Conservation (phyloP, 352 stramenopile species). For the Pythium volutum region DNA sequence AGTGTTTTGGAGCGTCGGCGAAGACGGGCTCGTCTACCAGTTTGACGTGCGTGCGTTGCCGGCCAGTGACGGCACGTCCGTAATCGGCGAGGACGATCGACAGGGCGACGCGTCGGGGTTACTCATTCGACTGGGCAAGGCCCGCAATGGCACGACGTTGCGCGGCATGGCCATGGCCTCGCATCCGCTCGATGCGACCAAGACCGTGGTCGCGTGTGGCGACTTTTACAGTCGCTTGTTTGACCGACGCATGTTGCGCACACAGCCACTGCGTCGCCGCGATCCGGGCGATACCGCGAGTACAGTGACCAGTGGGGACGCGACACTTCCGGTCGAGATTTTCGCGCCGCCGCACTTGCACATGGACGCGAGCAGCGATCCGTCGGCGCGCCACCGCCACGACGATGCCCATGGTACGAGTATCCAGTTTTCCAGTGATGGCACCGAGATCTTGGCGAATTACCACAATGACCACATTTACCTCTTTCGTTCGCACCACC, state of each 20-base stretch:
- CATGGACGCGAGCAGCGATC: conserved; percentile 50
- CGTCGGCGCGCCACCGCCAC: conserved; percentile 36
- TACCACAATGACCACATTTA: conserved; percentile 89
- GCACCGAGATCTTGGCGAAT: conserved; percentile 65
- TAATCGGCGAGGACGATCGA: conserved; percentile 19
- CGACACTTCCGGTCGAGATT: conserved; percentile 54
- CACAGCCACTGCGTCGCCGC: conserved; percentile 24
- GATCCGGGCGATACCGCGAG: conserved; percentile 20
- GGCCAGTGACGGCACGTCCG: conserved; percentile 24
- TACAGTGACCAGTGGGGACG: conserved; percentile 15
- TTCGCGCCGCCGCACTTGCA: conserved; percentile 79
- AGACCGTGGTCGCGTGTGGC: conserved; percentile 67
- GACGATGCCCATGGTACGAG: conserved; percentile 71
- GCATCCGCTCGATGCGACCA: conserved; percentile 70
- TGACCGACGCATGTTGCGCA: conserved; percentile 71
- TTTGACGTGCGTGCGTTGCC: conserved; percentile 76
- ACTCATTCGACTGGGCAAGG: conserved; percentile 63
- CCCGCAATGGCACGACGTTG: conserved; percentile 40
- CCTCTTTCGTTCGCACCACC: conserved; percentile 54
- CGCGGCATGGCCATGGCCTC: conserved; percentile 70
- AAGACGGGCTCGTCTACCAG: conserved; percentile 83
- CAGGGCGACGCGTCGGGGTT: conserved; percentile 39
- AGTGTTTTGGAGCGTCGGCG: conserved; percentile 83
- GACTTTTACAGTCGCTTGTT: conserved; percentile 81
- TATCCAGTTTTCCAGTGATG: conserved; percentile 76